Evolutionary conservation across 2,329 filamentous ascomycete species (phyloP).

Genomic region (Fonsecaea nubica): DNA sequence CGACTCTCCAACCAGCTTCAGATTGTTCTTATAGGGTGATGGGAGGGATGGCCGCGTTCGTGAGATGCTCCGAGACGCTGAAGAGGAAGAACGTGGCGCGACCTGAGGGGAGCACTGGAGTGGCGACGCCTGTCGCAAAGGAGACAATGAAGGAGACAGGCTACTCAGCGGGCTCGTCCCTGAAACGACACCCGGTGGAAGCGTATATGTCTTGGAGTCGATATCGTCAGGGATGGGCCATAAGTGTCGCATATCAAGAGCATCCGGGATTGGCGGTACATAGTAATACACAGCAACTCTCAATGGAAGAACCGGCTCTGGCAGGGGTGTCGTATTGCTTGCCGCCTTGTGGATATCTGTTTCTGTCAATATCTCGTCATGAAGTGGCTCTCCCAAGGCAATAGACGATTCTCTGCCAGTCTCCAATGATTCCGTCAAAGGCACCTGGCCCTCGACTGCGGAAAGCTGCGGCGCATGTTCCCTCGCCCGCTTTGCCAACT

Average conservation of each 20-base stretch:
- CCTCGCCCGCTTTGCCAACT: constrained; percentile 10
- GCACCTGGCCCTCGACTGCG: not conserved
- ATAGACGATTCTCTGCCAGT: not conserved
- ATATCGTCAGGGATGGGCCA: constrained; percentile 25
- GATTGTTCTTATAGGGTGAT: constrained; percentile 33
- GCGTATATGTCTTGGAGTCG: constrained; percentile 25
- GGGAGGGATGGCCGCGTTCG: constrained; percentile 17
- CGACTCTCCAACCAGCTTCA: constrained; percentile 33
- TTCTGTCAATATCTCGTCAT: constrained; percentile 4
- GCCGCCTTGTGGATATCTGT: not conserved
- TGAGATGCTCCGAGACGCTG: constrained; percentile 3
- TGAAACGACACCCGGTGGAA: constrained; percentile 15
- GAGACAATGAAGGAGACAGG: not conserved
- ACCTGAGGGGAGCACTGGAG: not conserved
- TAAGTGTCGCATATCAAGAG: constrained; percentile 24
- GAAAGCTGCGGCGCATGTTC: not conserved
- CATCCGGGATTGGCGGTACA: constrained; percentile 22
- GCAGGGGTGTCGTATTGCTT: not conserved
- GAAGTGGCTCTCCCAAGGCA: not conserved
- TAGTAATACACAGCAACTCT: constrained; percentile 27
- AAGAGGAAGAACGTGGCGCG: not conserved
- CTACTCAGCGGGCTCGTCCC: not conserved
- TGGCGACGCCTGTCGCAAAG: not conserved
- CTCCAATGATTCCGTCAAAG: not conserved
- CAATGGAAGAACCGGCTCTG: constrained; percentile 25